Evolutionary conservation across 75 land plant genomes (phyloP), one percentile per base, ranked within the genome.

Genomic region (Selaginella moellendorffii): DNA sequence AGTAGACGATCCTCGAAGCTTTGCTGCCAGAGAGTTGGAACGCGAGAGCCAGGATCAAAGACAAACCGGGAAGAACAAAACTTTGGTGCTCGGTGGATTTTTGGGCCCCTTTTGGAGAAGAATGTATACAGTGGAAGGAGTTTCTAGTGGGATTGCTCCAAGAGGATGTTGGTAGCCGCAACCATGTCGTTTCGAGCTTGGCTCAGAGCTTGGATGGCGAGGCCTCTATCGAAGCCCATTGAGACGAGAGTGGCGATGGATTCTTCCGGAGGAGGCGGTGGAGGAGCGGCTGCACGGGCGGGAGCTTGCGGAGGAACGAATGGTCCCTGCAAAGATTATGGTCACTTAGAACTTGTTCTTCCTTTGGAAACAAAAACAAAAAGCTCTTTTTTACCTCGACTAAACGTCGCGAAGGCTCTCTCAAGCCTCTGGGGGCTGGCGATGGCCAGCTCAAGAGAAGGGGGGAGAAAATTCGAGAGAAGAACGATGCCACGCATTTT

Each of bases 211-310:
- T 85, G 80, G 27, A 85, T 66, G 18, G 96, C 90, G 2, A 76
- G 66, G 62, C 72, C 77, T 54, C 84, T 74, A 54, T 83, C 89
- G 69, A 89, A 86, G 0, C 98, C 90, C 90, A 85, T 89, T n/a
- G 87, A 78, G 10, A 88, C 87, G n/a, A 85, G 72, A 26, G 77
- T 79, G 10, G 84, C 70, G 61, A 85, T 71, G 42, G 87, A 78
- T 56, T 80, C 85, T 52, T 83, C 90, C 0, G 90, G 69, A 59
- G 85, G 96, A 54, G 81, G 87, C 22, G 72, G 36, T 1, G 73
- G 19, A 17, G 75, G 59, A 12, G 19, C 27, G 10, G 75, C 68
- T n/a, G n/a, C n/a, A 54, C 20, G 69, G 19, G 70, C 66, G 14
- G 83, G 74, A 31, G 85, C 65, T n/a, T n/a, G n/a, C 26, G 71